Evolutionary conservation across 441 rosid genomes (phyloP).

Genomic region (Daphne laureola): DNA sequence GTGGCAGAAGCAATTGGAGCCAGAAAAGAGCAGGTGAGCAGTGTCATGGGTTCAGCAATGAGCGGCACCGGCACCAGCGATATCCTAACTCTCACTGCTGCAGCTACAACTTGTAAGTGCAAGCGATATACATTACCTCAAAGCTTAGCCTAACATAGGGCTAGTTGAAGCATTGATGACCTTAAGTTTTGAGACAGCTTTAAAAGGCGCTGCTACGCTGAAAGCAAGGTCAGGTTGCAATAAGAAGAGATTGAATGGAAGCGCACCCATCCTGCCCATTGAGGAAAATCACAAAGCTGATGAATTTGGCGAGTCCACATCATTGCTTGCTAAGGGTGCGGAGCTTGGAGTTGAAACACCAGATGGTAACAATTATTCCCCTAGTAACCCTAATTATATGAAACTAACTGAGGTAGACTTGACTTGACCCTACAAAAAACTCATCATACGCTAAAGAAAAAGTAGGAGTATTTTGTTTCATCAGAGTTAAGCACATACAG

Average conservation of each 20-base stretch:
- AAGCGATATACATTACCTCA: not conserved
- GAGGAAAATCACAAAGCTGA: slow-evolving; percentile 43
- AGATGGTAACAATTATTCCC: slow-evolving; percentile 38
- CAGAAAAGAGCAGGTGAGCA: slow-evolving; percentile 55
- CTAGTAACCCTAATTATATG: not conserved
- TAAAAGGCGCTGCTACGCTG: slow-evolving; percentile 80
- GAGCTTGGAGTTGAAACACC: slow-evolving; percentile 69
- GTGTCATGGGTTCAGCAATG: slow-evolving; percentile 66
- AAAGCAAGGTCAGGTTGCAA: slow-evolving; percentile 67
- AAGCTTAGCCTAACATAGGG: slow-evolving; percentile 6
- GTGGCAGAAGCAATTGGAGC: slow-evolving; percentile 90
- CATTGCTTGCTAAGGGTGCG: slow-evolving; percentile 55
- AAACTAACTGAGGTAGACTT: no score
- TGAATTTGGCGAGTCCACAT: slow-evolving; percentile 48
- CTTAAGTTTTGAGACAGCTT: slow-evolving; percentile 31
- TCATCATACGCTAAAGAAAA: no score
- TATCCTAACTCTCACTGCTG: slow-evolving; percentile 78
- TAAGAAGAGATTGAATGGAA: slow-evolving; percentile 44
- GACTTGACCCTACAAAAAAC: no score
- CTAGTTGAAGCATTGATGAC: not conserved
- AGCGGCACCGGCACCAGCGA: slow-evolving; percentile 55
- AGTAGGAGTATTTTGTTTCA: no score
- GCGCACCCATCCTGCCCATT: slow-evolving; percentile 55
- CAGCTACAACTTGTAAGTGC: slow-evolving; percentile 75
- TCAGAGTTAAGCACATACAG: not conserved